These are phyloP conservation scores for Termitomyces sp. DNA, from an alignment of 768 basidiomycete species.

Conservation along the genomic window DNA sequence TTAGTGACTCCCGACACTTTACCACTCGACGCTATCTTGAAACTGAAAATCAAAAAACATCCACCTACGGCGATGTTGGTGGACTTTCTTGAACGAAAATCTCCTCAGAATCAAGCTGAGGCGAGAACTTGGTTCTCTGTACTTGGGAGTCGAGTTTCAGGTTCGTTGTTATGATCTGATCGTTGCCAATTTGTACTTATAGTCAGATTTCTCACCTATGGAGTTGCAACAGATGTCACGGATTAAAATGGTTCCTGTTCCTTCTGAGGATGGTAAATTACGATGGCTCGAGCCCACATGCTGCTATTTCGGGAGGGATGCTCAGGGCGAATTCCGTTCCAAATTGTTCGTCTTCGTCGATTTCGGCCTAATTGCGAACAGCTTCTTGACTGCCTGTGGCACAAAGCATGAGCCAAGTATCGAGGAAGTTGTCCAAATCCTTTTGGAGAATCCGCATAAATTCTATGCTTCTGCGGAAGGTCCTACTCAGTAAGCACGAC, in stretches of 20 bases:
- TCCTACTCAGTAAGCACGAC: slow-evolving; percentile 49
- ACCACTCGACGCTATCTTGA: slow-evolving; percentile 46
- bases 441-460: slow-evolving; percentile 61
- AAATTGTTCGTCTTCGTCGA: slow-evolving; percentile 86
- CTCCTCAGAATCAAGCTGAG: slow-evolving; percentile 46
- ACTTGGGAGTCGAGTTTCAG: slow-evolving; percentile 56
- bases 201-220: slow-evolving; percentile 57
- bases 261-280: slow-evolving; percentile 24
- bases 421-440: slow-evolving; percentile 69
- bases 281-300: slow-evolving; percentile 55
- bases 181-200: background rate
- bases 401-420: slow-evolving; percentile 84
- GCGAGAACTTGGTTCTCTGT: slow-evolving; percentile 67
- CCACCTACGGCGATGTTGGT: slow-evolving; percentile 64
- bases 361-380: slow-evolving; percentile 77
- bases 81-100: slow-evolving; percentile 49
- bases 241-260: slow-evolving; percentile 64
- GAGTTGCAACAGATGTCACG: slow-evolving; percentile 56
- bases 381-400: slow-evolving; percentile 83
- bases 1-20: slow-evolving; percentile 52
- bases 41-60: slow-evolving; percentile 65
- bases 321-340: slow-evolving; percentile 60
- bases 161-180: slow-evolving; percentile 30
- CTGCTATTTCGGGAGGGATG: slow-evolving; percentile 61
- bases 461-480: slow-evolving; percentile 74